Base-by-base conservation (phyloP, 2,329 filamentous ascomycete genomes). In the Hirsutella rhossiliensis region DNA sequence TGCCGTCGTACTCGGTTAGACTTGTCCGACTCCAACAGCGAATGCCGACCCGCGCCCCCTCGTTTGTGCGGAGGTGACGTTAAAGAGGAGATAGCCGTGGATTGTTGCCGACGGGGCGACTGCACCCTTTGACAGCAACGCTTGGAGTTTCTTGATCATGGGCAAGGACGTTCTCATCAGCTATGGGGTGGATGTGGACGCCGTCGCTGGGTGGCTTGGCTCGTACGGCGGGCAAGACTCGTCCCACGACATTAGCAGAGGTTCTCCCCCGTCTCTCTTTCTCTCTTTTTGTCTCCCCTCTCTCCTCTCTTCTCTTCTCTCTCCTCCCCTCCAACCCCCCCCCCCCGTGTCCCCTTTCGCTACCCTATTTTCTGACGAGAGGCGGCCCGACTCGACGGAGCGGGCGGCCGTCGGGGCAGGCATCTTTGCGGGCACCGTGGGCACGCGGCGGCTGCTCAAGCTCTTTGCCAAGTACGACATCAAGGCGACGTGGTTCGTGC, bases 181-280 rank as follows among this genome's bases (percentile, higher is more conserved):
- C 51, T 85, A 84, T 52, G 80, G 81, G 3, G 78, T 87, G 20
- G 83, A 87, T 48, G 80, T 87, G 23, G 82, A 87, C 50, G 82
- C 82, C n/a, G 80, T 87, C 2, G 76, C 82, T 2, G 82, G 83
- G 9, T 87, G 83, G 84, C 67, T 87, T 1, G 83, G 83, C 1
- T 83, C 77, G 0, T 87, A 88, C 53, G 80, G 80, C 15, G 82
- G 84, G 32, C 75, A 87, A 58, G 82, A 87, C 56, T 81, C 75
- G 8, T 78, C 75, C 1, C 83, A 73, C 54, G 83, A 87, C 52
- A 86, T 87, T 49, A 82, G 76, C 55, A 70, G 82, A 69, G 81
- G 80, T 76, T 53, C 48, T 47, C 7, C 8, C 15, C 8, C 17
- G 15, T 36, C 34, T 18, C 34, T 9, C 4, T 36, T 17, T 9